A percentile compares a stretch with the other conserved stretches of the same genome.
These are phyloP conservation scores for Xerocomellus dryophilus DNA, from an alignment of 768 basidiomycete species.

Conservation along the genomic window DNA sequence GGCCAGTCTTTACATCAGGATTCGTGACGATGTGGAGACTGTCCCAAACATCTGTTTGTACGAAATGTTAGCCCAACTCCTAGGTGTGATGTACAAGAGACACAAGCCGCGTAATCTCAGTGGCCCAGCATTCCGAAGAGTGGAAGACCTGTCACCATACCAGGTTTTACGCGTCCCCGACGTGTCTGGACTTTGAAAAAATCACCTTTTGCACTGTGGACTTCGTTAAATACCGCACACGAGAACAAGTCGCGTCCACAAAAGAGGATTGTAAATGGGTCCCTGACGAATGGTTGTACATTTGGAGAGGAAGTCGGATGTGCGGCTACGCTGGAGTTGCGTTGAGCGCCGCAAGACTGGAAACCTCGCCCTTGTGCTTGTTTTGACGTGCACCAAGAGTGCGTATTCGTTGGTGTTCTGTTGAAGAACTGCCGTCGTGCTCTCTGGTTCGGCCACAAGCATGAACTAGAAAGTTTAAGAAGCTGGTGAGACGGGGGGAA, in stretches of 20 bases:
- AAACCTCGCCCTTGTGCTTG: neutral
- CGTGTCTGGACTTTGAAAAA: neutral
- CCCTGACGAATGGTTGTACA: slow-evolving; percentile 5
- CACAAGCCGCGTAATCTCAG: neutral
- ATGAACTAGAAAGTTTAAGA: neutral
- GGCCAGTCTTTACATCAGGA: slow-evolving; percentile 61
- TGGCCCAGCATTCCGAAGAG: neutral
- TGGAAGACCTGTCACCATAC: neutral
- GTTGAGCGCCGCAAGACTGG: neutral
- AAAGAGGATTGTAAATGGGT: slow-evolving; percentile 74
- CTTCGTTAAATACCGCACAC: slow-evolving; percentile 60
- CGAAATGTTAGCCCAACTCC: slow-evolving; percentile 6
- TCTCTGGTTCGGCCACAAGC: neutral
- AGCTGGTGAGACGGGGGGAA: neutral
- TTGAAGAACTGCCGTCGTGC: neutral
- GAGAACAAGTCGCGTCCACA: slow-evolving; percentile 91
- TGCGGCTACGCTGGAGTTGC: neutral
- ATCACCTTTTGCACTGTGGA: slow-evolving; percentile 62
- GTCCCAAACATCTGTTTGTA: slow-evolving; percentile 71
- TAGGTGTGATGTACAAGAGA: neutral
- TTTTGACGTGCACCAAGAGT: neutral
- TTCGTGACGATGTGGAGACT: slow-evolving; percentile 67
- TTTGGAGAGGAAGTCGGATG: neutral
- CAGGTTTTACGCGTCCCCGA: neutral
- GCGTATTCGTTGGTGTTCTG: neutral